Evolutionary conservation across 176 grass and related monocot genomes (phyloP), one percentile per base, ranked within the genome.

Genomic region (Zea luxurians): DNA sequence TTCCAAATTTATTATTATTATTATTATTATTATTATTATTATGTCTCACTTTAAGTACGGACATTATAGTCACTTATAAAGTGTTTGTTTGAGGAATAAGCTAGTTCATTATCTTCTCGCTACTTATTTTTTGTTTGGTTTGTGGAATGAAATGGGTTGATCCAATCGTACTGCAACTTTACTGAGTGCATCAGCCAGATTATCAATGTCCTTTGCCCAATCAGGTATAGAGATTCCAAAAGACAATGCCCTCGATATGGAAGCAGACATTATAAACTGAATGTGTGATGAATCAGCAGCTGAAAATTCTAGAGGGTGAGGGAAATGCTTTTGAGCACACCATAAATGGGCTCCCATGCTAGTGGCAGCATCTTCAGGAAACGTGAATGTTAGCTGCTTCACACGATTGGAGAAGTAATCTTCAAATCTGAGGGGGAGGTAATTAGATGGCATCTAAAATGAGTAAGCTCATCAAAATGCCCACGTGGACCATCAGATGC

Each of bases 311-410:
- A 91, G 34, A 4, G 88, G 76, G 40, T 4, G 76, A 50, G 88
- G 91, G 66, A 94, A 91, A 21, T 85, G 88, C 81, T 91, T 88
- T 48, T 88, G 91, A 35, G 88, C 88, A 81, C 88, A 90, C 91
- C 88, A 94, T 66, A 94, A 94, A 83, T 47, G 76, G n/a, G 88
- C 60, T 53, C 91, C 88, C 1, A 76, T 86, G 76, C 91, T 94
- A 78, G 88, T 94, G 59, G 64, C 54, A 37, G 88, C 73, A 84
- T 94, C 83, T 81, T 94, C 91, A 40, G 91, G 91, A 70, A 90
- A 86, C 27, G 27, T 27, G 27, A 27, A 27, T 27, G 27, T 27
- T 27, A 27, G 27, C 27, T 27, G 27, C 27, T 94, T 94, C 66
- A 94, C 83, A 78, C 83, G 70, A 43, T 90, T 94, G 41, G 80